phyloP scores from a whole-genome alignment of 495 filamentous ascomycete species.

The Lepraria neglecta region DNA sequence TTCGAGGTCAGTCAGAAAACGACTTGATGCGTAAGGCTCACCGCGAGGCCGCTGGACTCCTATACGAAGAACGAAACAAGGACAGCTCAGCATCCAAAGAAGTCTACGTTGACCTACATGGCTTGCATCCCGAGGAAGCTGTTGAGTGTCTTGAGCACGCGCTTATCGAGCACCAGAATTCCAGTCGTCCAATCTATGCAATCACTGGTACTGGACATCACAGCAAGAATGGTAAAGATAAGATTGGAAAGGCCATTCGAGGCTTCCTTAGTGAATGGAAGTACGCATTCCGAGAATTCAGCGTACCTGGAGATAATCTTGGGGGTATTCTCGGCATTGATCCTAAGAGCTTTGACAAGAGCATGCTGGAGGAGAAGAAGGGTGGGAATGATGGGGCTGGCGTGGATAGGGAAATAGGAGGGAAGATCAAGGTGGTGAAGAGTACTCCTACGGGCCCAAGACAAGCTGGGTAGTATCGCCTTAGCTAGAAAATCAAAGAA shows the following conservation, averaged over 20 bases:
- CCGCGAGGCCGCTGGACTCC: conserved; percentile 80
- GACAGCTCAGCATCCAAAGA: conserved; percentile 55
- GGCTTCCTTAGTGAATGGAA: conserved; percentile 91
- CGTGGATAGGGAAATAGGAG: conserved; percentile 42
- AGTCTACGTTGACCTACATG: conserved; percentile 92
- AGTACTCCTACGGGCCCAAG: conserved; percentile 18
- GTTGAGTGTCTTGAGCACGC: conserved; percentile 88
- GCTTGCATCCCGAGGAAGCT: conserved; percentile 93
- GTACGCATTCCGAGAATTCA: conserved; percentile 94
- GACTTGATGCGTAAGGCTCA: conserved; percentile 96
- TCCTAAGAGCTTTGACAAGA: conserved; percentile 80
- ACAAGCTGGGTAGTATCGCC: conserved; percentile 12
- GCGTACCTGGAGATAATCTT: conserved; percentile 77
- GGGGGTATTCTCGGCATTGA: conserved; percentile 89
- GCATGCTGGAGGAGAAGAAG: conserved; percentile 35
- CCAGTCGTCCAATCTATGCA: conserved; percentile 75
- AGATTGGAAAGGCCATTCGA: conserved; percentile 90
- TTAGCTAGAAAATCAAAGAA: conserved; percentile 11
- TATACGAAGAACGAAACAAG: conserved; percentile 94
- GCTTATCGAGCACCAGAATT: conserved; percentile 70
- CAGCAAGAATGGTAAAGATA: conserved; percentile 97
- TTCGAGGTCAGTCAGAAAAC: conserved; percentile 94
- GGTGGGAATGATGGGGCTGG: conserved; percentile 36
- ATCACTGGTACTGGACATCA: conserved; percentile 97
- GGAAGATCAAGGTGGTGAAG: conserved; percentile 51